Evolutionary conservation across 1,284 basidiomycete genomes (phyloP), one percentile per base, ranked within the genome.

Genomic region (Termitomyces sp.): DNA sequence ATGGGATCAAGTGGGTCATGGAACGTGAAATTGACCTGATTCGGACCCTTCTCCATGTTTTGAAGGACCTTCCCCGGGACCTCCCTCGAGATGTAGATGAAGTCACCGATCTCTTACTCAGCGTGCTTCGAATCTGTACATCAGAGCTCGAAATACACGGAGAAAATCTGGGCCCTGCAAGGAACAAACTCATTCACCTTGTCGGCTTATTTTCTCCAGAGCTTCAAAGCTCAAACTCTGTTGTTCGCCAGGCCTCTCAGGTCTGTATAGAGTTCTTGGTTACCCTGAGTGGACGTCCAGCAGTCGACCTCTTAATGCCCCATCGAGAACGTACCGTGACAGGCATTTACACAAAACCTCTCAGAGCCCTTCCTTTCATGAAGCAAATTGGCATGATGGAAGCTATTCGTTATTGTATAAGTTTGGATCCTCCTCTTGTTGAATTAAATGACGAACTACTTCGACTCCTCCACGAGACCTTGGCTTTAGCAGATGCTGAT

Each of bases 381-480:
- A 93, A 96, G 68, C 97, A 99, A 69, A 97, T 99, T 53, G 97
- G 95, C 30, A 94, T 98, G 80, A 95, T 99, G 53, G 97, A 99
- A 65, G 94, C 94, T 10, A 86, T 99, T 56, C 91, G 95, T 16
- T 99, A 95, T 68, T 91, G 92, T 65, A 80, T 96, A 55, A 87
- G 83, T 60, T 75, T 91, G 33, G 82, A 88, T 38, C 93, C 94
- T 10, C 89, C 91, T 1, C 78, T 97, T 33, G 86, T 93, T 1
- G 93, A 95, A 62, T 78, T 93, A 49, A 93, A 91, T 60, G 94
- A 97, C 53, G 93, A 97, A 69, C 83, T 99, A 43, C 79, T 95
- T 54, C 88, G 97, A 30, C 80, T 99, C 9, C 74, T 99, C 33
- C 92, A 96, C 61, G 97, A 99, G 69, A 93, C 94, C 0, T 77